Evolutionary conservation across 768 basidiomycete species (phyloP).

Genomic region (Leccinum subtestaceum): DNA sequence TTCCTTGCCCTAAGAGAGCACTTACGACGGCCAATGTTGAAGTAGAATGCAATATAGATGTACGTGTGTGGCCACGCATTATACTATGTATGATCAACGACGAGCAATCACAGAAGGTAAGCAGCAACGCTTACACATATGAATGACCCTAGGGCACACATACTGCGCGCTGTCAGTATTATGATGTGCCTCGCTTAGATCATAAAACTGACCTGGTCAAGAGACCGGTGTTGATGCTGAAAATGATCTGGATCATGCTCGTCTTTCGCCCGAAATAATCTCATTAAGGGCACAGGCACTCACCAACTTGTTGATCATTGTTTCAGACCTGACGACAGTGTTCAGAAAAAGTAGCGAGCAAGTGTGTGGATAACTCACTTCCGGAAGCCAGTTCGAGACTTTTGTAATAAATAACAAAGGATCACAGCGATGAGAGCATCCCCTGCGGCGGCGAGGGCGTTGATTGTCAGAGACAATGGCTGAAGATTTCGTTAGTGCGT

Average conservation of each 20-base stretch:
- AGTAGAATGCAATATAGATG: conserved; percentile 60
- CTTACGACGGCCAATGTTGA: conserved; percentile 57
- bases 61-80: conserved; percentile 45
- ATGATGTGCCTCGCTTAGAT: neutral
- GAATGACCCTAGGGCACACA: conserved; percentile 57
- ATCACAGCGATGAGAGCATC: conserved; percentile 50
- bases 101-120: neutral
- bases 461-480: conserved; percentile 48
- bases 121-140: conserved; percentile 38
- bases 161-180: conserved; percentile 22
- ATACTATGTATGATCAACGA: conserved; percentile 37
- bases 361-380: conserved; percentile 24
- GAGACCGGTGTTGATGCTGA: conserved; percentile 45
- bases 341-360: neutral
- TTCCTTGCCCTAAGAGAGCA: conserved; percentile 4
- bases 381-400: conserved; percentile 51
- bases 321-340: conserved; percentile 37
- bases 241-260: conserved; percentile 41
- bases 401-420: conserved; percentile 45
- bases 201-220: conserved; percentile 30
- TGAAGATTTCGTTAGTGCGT: neutral
- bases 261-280: neutral
- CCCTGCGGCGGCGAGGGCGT: conserved; percentile 45
- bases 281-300: neutral
- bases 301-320: conserved; percentile 47